A percentile compares a stretch with the other conserved stretches of the same genome.
Evolutionary conservation across 1,284 basidiomycete species (phyloP).

Genomic region (Puccinia novopanici): DNA sequence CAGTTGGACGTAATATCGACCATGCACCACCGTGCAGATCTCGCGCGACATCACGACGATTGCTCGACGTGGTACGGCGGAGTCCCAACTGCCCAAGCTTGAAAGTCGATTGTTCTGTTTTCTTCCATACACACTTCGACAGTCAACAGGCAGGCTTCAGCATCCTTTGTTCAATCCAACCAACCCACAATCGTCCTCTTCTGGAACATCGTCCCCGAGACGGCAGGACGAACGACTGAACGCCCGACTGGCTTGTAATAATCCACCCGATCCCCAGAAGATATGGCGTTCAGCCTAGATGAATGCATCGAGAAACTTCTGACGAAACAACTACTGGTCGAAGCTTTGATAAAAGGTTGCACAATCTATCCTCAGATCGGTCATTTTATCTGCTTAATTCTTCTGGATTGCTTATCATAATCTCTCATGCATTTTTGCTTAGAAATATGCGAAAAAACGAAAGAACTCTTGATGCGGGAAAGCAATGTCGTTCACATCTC

Average conservation of each 20-base stretch:
- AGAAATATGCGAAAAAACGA: constrained; percentile 97
- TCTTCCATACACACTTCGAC: no score
- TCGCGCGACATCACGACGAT: no score
- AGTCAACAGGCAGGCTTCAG: not conserved
- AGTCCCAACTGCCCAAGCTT: no score
- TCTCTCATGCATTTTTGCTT: not conserved
- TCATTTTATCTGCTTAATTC: not conserved
- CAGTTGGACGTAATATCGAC: no score
- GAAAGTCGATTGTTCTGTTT: no score
- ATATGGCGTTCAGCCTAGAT: constrained; percentile 46
- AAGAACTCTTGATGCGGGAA: constrained; percentile 97
- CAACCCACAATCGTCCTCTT: no score
- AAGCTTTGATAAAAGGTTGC: constrained; percentile 75
- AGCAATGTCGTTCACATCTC: constrained; percentile 97
- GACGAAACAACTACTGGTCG: constrained; percentile 86
- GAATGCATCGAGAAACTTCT: constrained; percentile 72
- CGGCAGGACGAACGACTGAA: not conserved
- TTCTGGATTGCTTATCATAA: not conserved
- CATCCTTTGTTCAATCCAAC: no score
- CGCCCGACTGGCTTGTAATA: not conserved
- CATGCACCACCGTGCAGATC: no score
- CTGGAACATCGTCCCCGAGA: not conserved
- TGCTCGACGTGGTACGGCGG: no score
- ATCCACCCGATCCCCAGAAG: not conserved
- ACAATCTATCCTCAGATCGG: not conserved